These are phyloP conservation scores for Hypoxylon fuscum DNA, from an alignment of 495 filamentous ascomycete species.

Conservation along the genomic window DNA sequence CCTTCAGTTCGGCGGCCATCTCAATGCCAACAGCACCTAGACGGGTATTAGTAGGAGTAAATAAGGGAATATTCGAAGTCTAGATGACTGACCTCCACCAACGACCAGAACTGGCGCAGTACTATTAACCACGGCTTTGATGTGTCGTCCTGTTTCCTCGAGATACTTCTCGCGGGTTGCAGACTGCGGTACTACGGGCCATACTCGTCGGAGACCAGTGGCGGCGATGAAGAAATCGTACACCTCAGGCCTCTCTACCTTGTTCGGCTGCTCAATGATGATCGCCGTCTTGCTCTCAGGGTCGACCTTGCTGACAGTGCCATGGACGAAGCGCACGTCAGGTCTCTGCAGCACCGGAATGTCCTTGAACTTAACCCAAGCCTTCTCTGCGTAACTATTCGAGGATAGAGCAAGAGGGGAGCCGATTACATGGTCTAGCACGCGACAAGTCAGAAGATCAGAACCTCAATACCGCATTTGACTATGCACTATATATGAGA, in stretches of 20 bases:
- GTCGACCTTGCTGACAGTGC: conserved; percentile 64
- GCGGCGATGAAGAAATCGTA: conserved; percentile 74
- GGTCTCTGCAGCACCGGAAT: conserved; percentile 65
- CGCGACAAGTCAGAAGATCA: neutral
- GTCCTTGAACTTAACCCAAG: conserved; percentile 69
- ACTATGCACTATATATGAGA: conserved; percentile 6
- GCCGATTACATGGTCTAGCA: conserved; percentile 68
- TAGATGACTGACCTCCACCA: conserved; percentile 54
- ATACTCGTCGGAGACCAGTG: conserved; percentile 67
- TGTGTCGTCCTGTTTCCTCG: conserved; percentile 60
- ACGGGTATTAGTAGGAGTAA: neutral
- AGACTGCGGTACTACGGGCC: conserved; percentile 70
- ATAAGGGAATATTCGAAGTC: neutral
- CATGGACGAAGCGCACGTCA: conserved; percentile 64
- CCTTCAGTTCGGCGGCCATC: conserved; percentile 73
- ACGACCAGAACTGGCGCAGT: conserved; percentile 66
- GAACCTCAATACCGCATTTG: conserved; percentile 29
- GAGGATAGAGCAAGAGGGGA: conserved; percentile 69
- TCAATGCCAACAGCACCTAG: conserved; percentile 75
- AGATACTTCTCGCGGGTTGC: conserved; percentile 63
- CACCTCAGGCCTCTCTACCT: conserved; percentile 42
- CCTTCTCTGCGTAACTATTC: conserved; percentile 60
- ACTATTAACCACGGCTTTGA: conserved; percentile 47
- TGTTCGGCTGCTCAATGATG: conserved; percentile 44
- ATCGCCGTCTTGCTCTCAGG: conserved; percentile 59